phyloP scores from a whole-genome alignment of 129 eudicot genomes.

The Centaurea solstitialis region DNA sequence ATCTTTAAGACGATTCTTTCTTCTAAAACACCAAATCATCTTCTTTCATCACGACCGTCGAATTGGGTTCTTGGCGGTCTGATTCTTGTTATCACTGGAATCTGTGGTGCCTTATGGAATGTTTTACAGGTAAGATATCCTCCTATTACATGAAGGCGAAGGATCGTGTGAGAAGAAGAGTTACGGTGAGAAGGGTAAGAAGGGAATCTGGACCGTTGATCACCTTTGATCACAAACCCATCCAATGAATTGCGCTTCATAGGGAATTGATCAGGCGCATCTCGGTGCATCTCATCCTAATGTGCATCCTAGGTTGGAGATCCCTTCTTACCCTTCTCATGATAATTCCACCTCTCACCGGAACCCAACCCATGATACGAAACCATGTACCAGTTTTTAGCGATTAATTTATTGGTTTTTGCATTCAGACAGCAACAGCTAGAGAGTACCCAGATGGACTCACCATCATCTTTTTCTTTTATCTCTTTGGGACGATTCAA shows the following conservation, averaged over 20 bases:
- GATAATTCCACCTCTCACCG: too few relatives aligned
- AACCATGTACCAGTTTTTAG: background rate
- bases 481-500: slow-evolving; percentile 19
- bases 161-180: too few relatives aligned
- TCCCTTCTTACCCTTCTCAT: too few relatives aligned
- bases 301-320: too few relatives aligned
- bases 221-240: too few relatives aligned
- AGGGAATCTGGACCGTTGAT: too few relatives aligned
- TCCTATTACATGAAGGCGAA: background rate
- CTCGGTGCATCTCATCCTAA: too few relatives aligned
- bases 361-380: too few relatives aligned
- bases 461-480: slow-evolving; percentile 20
- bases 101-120: background rate
- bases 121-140: slow-evolving; percentile 25
- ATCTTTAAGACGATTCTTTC: background rate
- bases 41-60: slow-evolving; percentile 7
- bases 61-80: slow-evolving; percentile 30
- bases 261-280: too few relatives aligned
- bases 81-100: background rate
- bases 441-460: slow-evolving; percentile 16
- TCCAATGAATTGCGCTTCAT: too few relatives aligned
- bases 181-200: too few relatives aligned
- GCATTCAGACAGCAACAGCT: slow-evolving; percentile 14
- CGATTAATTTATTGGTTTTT: background rate
- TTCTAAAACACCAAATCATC: background rate